Conservation (phyloP, 257 asterid species). For the Lantana camara region DNA sequence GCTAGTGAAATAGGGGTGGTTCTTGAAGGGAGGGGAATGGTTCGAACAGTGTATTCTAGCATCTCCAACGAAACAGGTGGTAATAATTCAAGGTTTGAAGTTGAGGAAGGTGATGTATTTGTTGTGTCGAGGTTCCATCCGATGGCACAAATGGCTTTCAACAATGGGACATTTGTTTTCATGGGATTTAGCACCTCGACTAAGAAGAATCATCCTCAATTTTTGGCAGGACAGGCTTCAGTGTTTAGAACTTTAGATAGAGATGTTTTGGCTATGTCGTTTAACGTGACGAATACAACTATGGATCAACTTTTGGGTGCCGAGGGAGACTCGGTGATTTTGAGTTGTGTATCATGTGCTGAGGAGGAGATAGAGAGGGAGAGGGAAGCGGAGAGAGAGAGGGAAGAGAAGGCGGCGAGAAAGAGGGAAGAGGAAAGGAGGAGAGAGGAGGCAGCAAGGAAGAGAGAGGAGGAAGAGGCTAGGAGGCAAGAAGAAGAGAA, state of each 20-base stretch:
- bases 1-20: conserved; percentile 69
- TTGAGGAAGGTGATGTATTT: conserved; percentile 71
- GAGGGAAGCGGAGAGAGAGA: conserved; percentile 57
- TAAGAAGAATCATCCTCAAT: conserved; percentile 68
- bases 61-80: conserved; percentile 33
- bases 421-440: conserved; percentile 40
- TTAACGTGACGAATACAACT: conserved; percentile 43
- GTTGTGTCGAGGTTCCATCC: conserved; percentile 71
- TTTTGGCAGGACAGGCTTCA: conserved; percentile 67
- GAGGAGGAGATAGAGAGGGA: conserved; percentile 69
- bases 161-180: conserved; percentile 68
- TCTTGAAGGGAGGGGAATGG: conserved; percentile 69
- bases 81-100: conserved; percentile 46
- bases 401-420: conserved; percentile 39
- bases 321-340: conserved; percentile 52
- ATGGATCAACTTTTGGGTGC: conserved; percentile 46
- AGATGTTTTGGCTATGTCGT: conserved; percentile 52
- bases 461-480: conserved; percentile 34
- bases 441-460: conserved; percentile 33
- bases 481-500: conserved; percentile 22
- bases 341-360: conserved; percentile 74
- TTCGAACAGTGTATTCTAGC: conserved; percentile 57
- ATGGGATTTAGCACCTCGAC: conserved; percentile 63
- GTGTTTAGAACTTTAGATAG: conserved; percentile 55
- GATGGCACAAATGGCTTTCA: conserved; percentile 86